Conservation (phyloP, 345 rosid species). For the Salix arbutifolia region DNA sequence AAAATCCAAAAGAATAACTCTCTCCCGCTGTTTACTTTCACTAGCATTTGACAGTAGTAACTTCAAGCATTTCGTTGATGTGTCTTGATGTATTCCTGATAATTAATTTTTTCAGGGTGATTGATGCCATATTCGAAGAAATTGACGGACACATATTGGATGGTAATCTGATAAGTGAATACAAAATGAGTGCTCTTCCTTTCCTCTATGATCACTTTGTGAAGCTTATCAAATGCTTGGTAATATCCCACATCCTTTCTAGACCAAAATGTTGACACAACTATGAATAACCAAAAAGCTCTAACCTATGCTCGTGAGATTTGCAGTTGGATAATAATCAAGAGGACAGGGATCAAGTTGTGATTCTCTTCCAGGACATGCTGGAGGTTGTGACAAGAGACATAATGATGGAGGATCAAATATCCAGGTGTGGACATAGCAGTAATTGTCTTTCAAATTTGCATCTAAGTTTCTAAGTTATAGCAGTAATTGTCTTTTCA, state of each 20-base stretch:
- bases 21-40: background rate
- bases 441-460: background rate
- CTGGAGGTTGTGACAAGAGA: conserved; percentile 90
- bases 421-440: conserved; percentile 39
- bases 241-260: conserved; percentile 31
- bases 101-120: conserved; percentile 53
- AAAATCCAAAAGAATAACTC: conserved; percentile 2
- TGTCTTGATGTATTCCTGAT: conserved; percentile 15
- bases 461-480: background rate
- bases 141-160: conserved; percentile 52
- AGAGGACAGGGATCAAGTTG: conserved; percentile 80
- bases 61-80: background rate
- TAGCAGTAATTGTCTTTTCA: background rate
- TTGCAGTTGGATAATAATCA: conserved; percentile 63
- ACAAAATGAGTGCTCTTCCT: conserved; percentile 88
- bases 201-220: conserved; percentile 78
- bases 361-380: conserved; percentile 97
- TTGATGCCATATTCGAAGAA: conserved; percentile 51
- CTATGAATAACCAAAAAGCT: background rate
- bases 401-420: conserved; percentile 74
- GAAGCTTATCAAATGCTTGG: conserved; percentile 80
- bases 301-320: conserved; percentile 13
- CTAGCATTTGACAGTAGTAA: conserved; percentile 10
- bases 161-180: conserved; percentile 42
- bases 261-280: background rate